Evolutionary conservation across 192 early-diverging fungal species (phyloP), one percentile per base, ranked within the genome.

Genomic region (Coemansia sp.): DNA sequence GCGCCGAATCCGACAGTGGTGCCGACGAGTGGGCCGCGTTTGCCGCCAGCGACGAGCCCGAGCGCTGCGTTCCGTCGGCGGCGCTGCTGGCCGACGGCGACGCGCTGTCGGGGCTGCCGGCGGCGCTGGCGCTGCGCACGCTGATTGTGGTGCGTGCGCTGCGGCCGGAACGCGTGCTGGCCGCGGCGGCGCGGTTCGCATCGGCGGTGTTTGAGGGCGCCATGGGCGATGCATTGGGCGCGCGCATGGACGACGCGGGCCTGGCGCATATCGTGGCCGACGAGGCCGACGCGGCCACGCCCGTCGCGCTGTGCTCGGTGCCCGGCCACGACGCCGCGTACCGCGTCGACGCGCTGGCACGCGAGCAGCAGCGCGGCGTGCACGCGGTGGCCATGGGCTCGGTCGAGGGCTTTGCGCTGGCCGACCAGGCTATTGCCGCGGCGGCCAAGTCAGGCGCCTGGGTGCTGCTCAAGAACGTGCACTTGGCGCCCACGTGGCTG

Each of bases 381-480:
- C 78, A 79, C 3, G 86, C 95, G 3, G 90, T 99, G 22, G 97
- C 97, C 5, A 95, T 99, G 94, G 97, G 97, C 51, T 95, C 96
- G 4, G 80, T 86, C 28, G 97, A 99, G 85, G 94, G 94, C 46
- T 86, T 91, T 41, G 75, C 71, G 14, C 75, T 92, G 29, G 96
- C 96, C 5, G 94, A 97, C 47, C 78, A 81, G 63, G 97, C 94
- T 0, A 95, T 99, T 52, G 81, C 88, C 1, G 52, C 68, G 0
- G 94, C 95, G 0, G 81, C 80, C 31, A 89, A 90, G 70, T 83
- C 71, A 31, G 97, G 97, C 44, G 78, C 80, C 40, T 99, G 95
- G 95, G 95, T 99, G 5, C 78, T 99, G 50, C 80, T 99, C 48
- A 95, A 97, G 77, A 99, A 99, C 67, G 97, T 97, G n/a, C 97